Evolutionary conservation across 208 protist species (phyloP), one percentile per base, ranked within the genome.

Genomic region (Naegleria lovaniensis): DNA sequence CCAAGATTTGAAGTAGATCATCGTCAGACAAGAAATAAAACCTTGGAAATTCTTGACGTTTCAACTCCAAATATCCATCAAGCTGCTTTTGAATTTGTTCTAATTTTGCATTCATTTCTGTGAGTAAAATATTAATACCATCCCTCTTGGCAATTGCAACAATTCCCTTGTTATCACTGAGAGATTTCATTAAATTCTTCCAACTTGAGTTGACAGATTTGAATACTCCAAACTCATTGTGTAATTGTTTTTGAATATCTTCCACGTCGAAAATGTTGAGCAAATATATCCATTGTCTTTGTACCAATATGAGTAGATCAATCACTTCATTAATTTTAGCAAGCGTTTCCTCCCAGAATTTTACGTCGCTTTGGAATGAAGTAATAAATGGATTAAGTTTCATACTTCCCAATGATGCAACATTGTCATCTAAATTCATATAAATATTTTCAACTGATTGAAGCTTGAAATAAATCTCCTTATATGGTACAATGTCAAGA

Each of bases 1-100:
- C 98, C 9, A 99, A 94, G 88, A 99, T 99, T 95, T 99, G 97
- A 33, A 99, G 95, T 91, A 99, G 91, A 92, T 99, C 98, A 92
- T 99, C 96, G 92, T 99, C 98, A 6, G 97, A 99, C 29, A 99
- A 91, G 87, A 99, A 99, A 94, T 99, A 99, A 93, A 99, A 99
- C 43, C 98, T 95, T 48, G 98, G 97, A 94, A 99, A 99, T 79
- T 95, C 92, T 83, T 96, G 95, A 51, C 98, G 96, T 89, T 98
- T 98, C 88, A 98, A 97, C 94, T 99, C 98, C 15, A 99, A 94
- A 92, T 99, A 99, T 75, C 96, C 95, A 91, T 98, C 97, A 6
- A 99, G 95, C 85, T 96, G 97, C 94, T 99, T 99, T 93, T 99
- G 98, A 91, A 99, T 99, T 52, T 96, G 93, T 93, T 99, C 98